Evolutionary conservation across 2,329 filamentous ascomycete species (phyloP), one percentile per base, ranked within the genome.

Genomic region (Coniochaeta sp.): DNA sequence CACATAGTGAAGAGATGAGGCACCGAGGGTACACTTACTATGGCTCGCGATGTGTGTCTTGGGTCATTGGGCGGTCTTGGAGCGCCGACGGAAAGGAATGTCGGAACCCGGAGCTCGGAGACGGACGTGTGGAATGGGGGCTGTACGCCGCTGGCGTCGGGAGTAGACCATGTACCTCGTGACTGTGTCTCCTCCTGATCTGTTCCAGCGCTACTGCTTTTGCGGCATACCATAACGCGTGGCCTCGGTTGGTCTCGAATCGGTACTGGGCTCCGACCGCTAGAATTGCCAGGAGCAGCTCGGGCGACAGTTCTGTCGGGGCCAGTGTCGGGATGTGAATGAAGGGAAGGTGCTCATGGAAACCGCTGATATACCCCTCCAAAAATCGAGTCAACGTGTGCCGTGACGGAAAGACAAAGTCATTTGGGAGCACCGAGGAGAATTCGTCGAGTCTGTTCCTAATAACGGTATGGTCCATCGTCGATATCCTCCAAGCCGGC

Each of bases 321-420:
- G 79, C 78, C 55, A 90, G 77, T 0, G 87, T 90, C 0, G 88
- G 84, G 5, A 89, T 74, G 68, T 91, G 88, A 30, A 91, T 75
- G 62, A 90, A 84, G 0, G 82, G 82, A 44, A 85, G 75, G 62
- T 84, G 81, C 28, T 81, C 77, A 60, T 85, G 71, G 61, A 90
- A 89, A 0, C 87, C 87, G 61, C 81, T 83, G 58, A 89, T 82
- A 65, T 89, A 91, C 1, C 87, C 87, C 61, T 89, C 86, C 34
- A 90, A 72, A 63, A 90, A 90, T 36, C 88, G 76, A 2, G 85
- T 86, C 30, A 90, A 70, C 0, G 88, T 89, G 64, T 89, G 81
- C 3, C 88, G 81, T 4, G 87, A 89, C 1, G 88, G 88, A 57
- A 90, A 82, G 3, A 84, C 79, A 64, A 90, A 90, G 65, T 85